Percentiles rank a stretch among this genome's conserved stretches.
These are phyloP conservation scores for Populus hybrid DNA, from an alignment of 441 rosid genomes.

Conservation along the genomic window DNA sequence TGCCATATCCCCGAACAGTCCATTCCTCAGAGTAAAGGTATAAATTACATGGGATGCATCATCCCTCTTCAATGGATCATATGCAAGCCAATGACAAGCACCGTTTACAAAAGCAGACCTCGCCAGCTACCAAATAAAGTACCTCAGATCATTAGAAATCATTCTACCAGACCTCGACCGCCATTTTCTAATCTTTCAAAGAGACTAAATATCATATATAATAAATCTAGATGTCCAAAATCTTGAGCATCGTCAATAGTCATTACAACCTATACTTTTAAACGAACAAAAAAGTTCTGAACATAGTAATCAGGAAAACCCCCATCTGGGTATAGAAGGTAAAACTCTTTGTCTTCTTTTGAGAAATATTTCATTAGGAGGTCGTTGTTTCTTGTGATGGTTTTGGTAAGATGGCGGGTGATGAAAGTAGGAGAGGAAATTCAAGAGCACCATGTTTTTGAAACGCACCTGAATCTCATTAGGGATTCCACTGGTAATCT, in stretches of 20 bases:
- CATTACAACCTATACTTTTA: too few species aligned
- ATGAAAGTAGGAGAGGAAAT: not conserved
- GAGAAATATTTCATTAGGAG: not conserved
- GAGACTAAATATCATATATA: not conserved
- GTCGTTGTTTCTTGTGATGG: not conserved
- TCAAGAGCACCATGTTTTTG: not conserved
- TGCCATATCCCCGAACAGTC: not conserved
- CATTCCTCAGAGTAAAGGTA: not conserved
- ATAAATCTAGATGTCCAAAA: too few species aligned
- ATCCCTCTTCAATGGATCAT: not conserved
- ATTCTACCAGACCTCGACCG: not conserved
- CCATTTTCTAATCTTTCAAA: not conserved
- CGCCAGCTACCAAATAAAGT: not conserved
- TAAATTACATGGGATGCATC: not conserved
- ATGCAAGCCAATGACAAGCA: not conserved
- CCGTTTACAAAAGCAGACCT: not conserved
- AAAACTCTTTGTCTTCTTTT: not conserved
- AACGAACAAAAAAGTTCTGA: not conserved
- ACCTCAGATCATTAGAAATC: not conserved
- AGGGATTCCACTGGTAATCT: too few species aligned
- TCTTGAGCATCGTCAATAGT: too few species aligned
- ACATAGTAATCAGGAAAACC: not conserved
- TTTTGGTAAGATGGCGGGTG: not conserved
- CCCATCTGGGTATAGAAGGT: not conserved
- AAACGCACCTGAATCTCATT: not conserved